Conservation (phyloP, 306 rosid species). For the Malus orientalis region DNA sequence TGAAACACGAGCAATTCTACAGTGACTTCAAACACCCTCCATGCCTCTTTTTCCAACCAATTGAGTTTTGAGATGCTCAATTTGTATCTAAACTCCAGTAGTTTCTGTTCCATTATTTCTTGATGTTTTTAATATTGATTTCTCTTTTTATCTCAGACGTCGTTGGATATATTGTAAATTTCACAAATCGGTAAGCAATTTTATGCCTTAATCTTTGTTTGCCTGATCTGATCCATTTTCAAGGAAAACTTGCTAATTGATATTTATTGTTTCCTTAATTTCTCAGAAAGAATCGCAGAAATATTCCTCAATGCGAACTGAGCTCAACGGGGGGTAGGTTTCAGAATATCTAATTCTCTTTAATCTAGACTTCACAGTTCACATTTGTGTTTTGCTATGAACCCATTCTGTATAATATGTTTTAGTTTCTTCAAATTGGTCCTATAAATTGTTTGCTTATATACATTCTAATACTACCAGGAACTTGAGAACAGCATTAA, state of each 20-base stretch:
- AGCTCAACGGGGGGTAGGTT: constrained; percentile 83
- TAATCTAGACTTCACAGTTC: neutral
- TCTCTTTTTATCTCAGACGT: constrained; percentile 53
- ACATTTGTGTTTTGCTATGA: neutral
- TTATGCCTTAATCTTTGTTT: constrained; percentile 10
- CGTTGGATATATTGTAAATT: constrained; percentile 65
- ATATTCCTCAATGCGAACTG: constrained; percentile 63
- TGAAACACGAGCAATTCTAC: neutral
- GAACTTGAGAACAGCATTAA: constrained; percentile 67
- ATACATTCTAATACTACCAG: constrained; percentile 32
- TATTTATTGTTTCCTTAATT: constrained; percentile 8
- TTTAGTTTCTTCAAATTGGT: neutral
- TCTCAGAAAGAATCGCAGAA: constrained; percentile 65
- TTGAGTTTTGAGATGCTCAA: neutral
- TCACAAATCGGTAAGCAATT: constrained; percentile 67
- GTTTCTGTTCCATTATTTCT: constrained; percentile 7
- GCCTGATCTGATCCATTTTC: neutral
- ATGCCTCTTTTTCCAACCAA: neutral
- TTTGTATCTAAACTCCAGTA: neutral
- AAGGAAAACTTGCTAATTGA: neutral
- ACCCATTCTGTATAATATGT: constrained; percentile 6
- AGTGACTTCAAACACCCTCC: neutral
- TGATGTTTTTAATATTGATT: constrained; percentile 11
- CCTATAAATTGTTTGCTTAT: neutral
- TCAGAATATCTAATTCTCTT: neutral